Base-by-base conservation (phyloP, 2,329 filamentous ascomycete genomes). In the Alternaria infectoria region DNA sequence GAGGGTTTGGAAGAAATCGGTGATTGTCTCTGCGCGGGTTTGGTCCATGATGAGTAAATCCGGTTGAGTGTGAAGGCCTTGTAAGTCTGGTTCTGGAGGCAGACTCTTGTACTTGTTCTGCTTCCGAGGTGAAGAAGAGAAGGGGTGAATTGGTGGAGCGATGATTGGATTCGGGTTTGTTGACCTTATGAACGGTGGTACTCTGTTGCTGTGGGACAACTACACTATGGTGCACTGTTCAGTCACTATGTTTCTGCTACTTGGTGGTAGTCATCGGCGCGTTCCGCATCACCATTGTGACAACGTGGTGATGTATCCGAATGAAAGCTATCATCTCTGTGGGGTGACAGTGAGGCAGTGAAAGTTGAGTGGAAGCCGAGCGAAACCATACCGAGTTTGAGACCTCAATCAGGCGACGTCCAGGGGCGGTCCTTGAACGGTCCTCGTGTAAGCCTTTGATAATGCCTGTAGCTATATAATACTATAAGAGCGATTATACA, bases 121-220 rank as follows among this genome's bases (percentile, higher is more conserved):
- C 6, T 36, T 36, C 7, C 7, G 1, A 0, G 32, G 32, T n/a
- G 32, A 36, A 36, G 32, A 36, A 9, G 15, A n/a, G 32, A 36
- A 36, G 32, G 2, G 8, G 32, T n/a, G 32, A 36, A 36, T 36
- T n/a, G 15, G 32, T n/a, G 32, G 32, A 4, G 32, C 5, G 7
- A 9, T 9, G n/a, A 36, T 2, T 36, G 32, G 4, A n/a, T n/a
- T 1, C 0, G 0, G 30, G 13, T 15, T 36, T 36, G 1, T 5
- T 36, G 4, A 4, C 32, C 7, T 36, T 36, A n/a, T 36, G 32
- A 36, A 36, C 13, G 30, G 13, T 15, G 30, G 30, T 36, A 36
- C 30, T 0, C 4, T 36, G 13, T 15, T 36, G 30, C 13, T 36
- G 30, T 36, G 30, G 13, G 9, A 36, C 9, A 7, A 15, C 13